phyloP scores from a whole-genome alignment of 2,329 filamentous ascomycete genomes.

The Sclerotinia borealis region DNA sequence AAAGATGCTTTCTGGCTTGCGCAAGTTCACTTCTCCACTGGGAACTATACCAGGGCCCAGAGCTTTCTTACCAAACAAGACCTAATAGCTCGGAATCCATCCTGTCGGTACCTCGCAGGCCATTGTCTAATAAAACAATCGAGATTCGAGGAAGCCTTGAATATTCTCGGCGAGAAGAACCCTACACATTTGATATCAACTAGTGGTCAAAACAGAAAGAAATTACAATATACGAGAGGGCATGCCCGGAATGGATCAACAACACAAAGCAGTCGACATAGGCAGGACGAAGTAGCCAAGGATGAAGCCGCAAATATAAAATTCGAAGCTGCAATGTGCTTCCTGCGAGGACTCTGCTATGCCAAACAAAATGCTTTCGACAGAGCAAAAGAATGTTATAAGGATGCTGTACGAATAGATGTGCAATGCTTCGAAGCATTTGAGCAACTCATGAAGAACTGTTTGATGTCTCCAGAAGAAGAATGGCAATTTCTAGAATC shows the following conservation, averaged over 20 bases:
- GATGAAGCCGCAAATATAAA: constrained; percentile 72
- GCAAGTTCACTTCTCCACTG: constrained; percentile 94
- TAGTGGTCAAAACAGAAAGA: constrained; percentile 55
- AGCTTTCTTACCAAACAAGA: constrained; percentile 79
- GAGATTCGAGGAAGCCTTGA: constrained; percentile 82
- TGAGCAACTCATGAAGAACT: constrained; percentile 95
- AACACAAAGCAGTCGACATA: constrained; percentile 35
- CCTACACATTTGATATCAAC: constrained; percentile 79
- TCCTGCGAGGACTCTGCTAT: constrained; percentile 86
- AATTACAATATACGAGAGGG: constrained; percentile 61
- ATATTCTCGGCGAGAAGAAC: constrained; percentile 83
- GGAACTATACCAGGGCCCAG: constrained; percentile 89
- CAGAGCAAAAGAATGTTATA: constrained; percentile 96
- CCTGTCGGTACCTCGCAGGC: constrained; percentile 86
- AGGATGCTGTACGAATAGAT: constrained; percentile 92
- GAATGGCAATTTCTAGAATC: constrained; percentile 67
- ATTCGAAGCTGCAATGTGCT: constrained; percentile 97
- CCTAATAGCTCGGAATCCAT: constrained; percentile 72
- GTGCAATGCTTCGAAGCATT: constrained; percentile 98
- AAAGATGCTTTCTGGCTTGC: constrained; percentile 95
- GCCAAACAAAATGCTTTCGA: constrained; percentile 97
- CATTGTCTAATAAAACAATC: constrained; percentile 92
- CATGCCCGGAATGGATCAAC: constrained; percentile 44
- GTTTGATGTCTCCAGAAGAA: constrained; percentile 71
- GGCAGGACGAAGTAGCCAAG: constrained; percentile 32